phyloP scores from a whole-genome alignment of 176 grass and related monocot genomes.

The Hordeum marinum region DNA sequence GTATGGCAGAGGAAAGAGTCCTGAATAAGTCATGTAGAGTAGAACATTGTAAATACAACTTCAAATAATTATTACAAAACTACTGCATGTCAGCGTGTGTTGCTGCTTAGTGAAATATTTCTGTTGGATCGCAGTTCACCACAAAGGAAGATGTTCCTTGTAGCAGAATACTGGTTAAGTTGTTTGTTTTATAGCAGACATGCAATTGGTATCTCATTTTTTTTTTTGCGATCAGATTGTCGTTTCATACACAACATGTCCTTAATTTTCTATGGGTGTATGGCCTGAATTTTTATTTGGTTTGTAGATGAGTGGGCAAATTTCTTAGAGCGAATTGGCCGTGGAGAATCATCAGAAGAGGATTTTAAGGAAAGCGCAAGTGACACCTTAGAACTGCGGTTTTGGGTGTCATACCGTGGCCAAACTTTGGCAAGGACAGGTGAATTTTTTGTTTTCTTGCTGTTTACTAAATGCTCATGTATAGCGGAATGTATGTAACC shows the following conservation, averaged over 20 bases:
- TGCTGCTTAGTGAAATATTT: background rate
- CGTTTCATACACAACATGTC: background rate
- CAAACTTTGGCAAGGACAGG: constrained; percentile 99
- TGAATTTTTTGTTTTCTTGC: constrained; percentile 22
- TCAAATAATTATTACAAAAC: background rate
- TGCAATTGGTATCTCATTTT: background rate
- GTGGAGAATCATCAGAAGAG: constrained; percentile 58
- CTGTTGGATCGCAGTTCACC: background rate
- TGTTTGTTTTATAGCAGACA: background rate
- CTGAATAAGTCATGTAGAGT: background rate
- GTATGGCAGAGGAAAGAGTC: too few species aligned
- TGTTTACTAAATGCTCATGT: constrained; percentile 17
- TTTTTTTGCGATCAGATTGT: background rate
- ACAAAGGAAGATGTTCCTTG: background rate
- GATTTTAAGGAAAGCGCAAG: constrained; percentile 65
- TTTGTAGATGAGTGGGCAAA: constrained; percentile 92
- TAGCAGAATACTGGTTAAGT: background rate
- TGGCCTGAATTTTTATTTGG: background rate
- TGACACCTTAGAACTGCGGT: constrained; percentile 83
- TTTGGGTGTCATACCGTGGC: constrained; percentile 95
- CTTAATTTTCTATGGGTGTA: background rate
- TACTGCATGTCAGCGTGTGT: background rate
- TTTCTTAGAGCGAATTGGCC: constrained; percentile 88
- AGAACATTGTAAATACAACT: background rate
- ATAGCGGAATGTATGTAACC: background rate